Percentiles rank a stretch among this genome's conserved stretches.
phyloP scores from a whole-genome alignment of 257 asterid species.

The Mentha longifolia region DNA sequence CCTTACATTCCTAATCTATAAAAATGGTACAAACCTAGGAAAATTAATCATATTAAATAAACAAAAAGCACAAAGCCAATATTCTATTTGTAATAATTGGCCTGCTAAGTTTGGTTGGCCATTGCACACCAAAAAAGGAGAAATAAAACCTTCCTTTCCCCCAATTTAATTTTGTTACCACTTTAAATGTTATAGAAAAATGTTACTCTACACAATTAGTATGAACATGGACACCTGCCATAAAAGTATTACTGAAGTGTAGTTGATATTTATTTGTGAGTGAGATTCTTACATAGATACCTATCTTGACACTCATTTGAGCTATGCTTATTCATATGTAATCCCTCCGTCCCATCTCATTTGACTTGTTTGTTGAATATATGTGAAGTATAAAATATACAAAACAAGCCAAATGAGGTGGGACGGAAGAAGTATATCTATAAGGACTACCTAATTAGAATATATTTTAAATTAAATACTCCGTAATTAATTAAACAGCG shows the following conservation, averaged over 20 bases:
- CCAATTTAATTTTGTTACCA: slow-evolving; percentile 1
- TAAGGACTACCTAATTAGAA: no score
- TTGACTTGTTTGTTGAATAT: no score
- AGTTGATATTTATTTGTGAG: not conserved
- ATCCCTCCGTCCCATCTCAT: no score
- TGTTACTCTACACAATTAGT: not conserved
- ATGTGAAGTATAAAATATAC: no score
- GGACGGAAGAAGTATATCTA: no score
- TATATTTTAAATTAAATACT: not conserved
- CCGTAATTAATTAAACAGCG: slow-evolving; percentile 24
- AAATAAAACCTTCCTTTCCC: slow-evolving; percentile 11
- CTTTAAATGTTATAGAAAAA: not conserved
- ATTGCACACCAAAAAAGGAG: slow-evolving; percentile 23
- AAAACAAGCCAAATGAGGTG: no score
- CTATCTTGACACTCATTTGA: not conserved
- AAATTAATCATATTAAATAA: not conserved
- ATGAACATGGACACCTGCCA: not conserved
- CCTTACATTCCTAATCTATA: not conserved
- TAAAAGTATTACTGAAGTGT: no score
- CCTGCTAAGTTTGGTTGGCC: slow-evolving; percentile 30
- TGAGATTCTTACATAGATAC: not conserved
- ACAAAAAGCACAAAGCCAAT: slow-evolving; percentile 16
- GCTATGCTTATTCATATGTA: not conserved
- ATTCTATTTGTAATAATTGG: slow-evolving; percentile 29
- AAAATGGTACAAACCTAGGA: not conserved